Evolutionary conservation across 148 eudicot genomes (phyloP).

Genomic region (Camellia sinensis): DNA sequence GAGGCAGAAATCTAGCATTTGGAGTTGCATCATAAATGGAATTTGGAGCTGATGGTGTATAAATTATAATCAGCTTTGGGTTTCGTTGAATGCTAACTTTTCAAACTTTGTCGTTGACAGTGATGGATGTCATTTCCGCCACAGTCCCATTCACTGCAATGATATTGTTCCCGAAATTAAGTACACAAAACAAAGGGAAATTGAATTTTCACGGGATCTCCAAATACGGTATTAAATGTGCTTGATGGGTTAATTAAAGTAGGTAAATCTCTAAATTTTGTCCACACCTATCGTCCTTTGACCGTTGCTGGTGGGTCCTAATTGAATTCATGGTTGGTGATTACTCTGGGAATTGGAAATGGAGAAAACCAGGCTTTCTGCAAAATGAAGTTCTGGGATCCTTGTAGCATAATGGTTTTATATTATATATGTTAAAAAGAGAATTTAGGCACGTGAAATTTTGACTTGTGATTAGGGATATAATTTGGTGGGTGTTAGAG

Average conservation of each 20-base stretch:
- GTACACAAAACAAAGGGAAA: not conserved
- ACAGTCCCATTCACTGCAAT: too few relatives aligned
- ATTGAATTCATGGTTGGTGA: not conserved
- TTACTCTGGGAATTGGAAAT: not conserved
- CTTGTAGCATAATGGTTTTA: not conserved
- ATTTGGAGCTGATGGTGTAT: not conserved
- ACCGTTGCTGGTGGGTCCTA: not conserved
- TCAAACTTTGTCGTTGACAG: not conserved
- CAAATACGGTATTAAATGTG: not conserved
- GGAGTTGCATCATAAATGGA: too few relatives aligned
- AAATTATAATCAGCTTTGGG: not conserved
- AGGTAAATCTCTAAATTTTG: not conserved
- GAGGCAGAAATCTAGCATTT: not conserved
- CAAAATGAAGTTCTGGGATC: not conserved
- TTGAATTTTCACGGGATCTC: not conserved
- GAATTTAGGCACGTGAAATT: too few relatives aligned
- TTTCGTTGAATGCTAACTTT: not conserved
- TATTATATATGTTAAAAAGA: not conserved
- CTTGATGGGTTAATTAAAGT: not conserved
- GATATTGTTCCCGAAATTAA: not conserved
- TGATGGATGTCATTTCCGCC: not conserved
- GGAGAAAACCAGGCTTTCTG: not conserved
- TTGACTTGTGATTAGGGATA: too few relatives aligned
- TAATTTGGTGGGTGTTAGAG: too few relatives aligned
- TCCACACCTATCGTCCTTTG: not conserved